These are phyloP conservation scores for Pythium folliculosum DNA, from an alignment of 352 stramenopile species.

Conservation along the genomic window DNA sequence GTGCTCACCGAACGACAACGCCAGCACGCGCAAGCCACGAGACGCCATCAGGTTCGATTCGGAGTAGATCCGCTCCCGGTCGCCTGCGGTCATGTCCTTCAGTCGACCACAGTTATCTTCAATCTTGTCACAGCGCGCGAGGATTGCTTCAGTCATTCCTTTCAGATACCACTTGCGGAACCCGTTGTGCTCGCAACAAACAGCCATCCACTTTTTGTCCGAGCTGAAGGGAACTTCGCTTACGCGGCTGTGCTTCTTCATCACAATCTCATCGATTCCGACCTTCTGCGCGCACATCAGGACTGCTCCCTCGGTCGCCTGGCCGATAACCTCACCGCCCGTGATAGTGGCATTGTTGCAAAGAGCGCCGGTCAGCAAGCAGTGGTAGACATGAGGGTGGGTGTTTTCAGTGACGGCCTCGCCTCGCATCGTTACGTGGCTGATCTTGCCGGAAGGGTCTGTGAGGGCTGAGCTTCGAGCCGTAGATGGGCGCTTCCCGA, in stretches of 20 bases:
- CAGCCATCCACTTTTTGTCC: conserved; percentile 97
- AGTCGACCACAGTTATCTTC: conserved; percentile 72
- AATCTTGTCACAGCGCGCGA: conserved; percentile 72
- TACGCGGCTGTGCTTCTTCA: conserved; percentile 66
- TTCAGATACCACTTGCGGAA: conserved; percentile 75
- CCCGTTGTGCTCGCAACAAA: conserved; percentile 70
- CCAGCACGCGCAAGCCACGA: conserved; percentile 86
- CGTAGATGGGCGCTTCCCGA: conserved; percentile 32
- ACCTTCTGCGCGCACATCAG: conserved; percentile 70
- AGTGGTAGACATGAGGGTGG: conserved; percentile 76
- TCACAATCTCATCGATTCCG: conserved; percentile 42
- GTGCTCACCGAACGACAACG: conserved; percentile 86
- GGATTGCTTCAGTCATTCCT: conserved; percentile 82
- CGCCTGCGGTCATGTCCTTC: conserved; percentile 60
- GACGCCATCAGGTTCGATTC: conserved; percentile 69
- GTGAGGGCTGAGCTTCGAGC: not conserved
- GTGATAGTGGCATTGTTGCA: conserved; percentile 81
- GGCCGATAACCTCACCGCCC: conserved; percentile 73
- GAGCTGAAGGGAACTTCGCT: conserved; percentile 95
- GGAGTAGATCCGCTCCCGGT: conserved; percentile 65
- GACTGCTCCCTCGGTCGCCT: conserved; percentile 79
- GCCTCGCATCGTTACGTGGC: conserved; percentile 58
- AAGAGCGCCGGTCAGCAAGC: conserved; percentile 67
- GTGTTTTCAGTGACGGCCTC: conserved; percentile 59
- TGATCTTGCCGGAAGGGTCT: conserved; percentile 14